Evolutionary conservation across 1,284 basidiomycete species (phyloP), one percentile per base, ranked within the genome.

Genomic region (Ceratobasidium sp.): DNA sequence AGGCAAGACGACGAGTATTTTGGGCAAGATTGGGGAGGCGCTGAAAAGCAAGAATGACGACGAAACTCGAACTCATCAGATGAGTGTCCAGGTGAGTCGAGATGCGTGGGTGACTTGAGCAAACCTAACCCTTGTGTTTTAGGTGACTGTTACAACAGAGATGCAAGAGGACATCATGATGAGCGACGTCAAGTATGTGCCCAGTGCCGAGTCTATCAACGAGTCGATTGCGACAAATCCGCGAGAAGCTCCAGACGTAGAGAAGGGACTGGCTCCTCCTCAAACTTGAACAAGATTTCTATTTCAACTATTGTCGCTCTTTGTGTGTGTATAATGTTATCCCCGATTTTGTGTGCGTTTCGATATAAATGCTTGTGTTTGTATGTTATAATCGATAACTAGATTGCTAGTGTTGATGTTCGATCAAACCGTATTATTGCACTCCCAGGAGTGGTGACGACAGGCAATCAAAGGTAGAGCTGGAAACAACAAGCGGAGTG

Each of bases 71-170:
- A 28, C 21, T 21, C 66, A 69, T 23, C 66, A 69, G 54, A 46
- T 69, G 66, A 69, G 66, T 56, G 66, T 69, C 3, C 66, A 69
- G 66, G 66, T 69, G 30, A 25, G 64, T 56, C 36, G 36, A 51
- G 25, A 49, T 36, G 8, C 23, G 36, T 69, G 14, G 21, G 54
- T 40, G 18, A 11, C 16, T 30, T 40, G 9, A 28, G 3, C 11
- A 7, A 18, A 11, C 25, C 14, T 38, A 12, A 25, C 18, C 8
- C 8, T 33, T 21, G 28, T 25, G n/a, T 67, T 56, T 18, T 18
- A 69, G 66, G 66, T 69, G 1, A 69, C 66, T 40, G 54, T 69
- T 38, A 69, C 66, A 33, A 69, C 66, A 12, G 66, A 69, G 54
- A 40, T 46, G 28, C 66, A 69, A 44, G 66, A 21, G 11, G 66